Base-by-base conservation (phyloP, 306 rosid species). In the Trifolium repens region DNA sequence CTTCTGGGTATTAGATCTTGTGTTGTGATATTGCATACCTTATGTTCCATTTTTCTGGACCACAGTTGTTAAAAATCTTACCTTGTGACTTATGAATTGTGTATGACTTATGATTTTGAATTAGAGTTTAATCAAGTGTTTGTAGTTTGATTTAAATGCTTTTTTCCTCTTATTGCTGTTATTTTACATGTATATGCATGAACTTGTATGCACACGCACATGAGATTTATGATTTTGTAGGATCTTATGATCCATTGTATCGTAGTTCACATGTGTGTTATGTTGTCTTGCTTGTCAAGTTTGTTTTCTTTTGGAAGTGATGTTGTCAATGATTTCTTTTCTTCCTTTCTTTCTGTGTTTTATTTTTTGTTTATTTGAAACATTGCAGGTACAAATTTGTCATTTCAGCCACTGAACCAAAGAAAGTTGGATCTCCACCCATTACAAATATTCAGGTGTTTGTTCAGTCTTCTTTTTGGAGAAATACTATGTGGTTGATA, bases 311-410 rank as follows among this genome's bases (percentile, higher is more conserved):
- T 54, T 73, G 17, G 57, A 47, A 75, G 39, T 78, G 63, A 14
- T 66, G 4, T 72, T 81, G 37, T 62, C 39, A 68, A 35, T 71
- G 40, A 30, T 79, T 73, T 81, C 2, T 65, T 26, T 57, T 4
- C 8, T 69, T 66, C 73, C 30, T 40, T 82, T 63, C 47, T 46
- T 46, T 65, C 40, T 1, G 37, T 61, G 37, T 62, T 59, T 57
- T 12, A 46, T 1, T 3, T 8, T 60, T 67, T 73, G 35, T 35
- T 79, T 71, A 39, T 69, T 55, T 62, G 74, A 7, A 37, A 82
- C n/a, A 49, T 79, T 86, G 86, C 90, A 96, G 99, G 68, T 96
- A 87, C 84, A 96, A 96, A 87, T 87, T 96, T 81, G 99, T 96
- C 58, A 91, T 96, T 85, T 89, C 98, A 19, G 96, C 89, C 26